phyloP scores from a whole-genome alignment of 768 basidiomycete genomes.

The Trametopsis cervina region DNA sequence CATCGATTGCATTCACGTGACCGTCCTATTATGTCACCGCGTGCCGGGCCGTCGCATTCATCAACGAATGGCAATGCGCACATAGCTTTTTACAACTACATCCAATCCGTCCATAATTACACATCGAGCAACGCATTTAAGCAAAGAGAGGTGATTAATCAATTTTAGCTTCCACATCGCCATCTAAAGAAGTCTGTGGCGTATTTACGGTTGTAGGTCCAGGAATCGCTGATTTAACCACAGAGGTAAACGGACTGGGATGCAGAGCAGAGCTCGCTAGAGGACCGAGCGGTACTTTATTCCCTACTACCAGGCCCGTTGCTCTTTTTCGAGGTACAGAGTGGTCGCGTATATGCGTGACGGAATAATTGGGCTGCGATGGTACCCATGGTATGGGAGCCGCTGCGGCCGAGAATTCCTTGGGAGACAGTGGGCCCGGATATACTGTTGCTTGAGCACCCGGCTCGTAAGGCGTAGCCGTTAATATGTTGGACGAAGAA shows the following conservation, averaged over 20 bases:
- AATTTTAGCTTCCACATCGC: not conserved
- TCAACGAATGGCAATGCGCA: not conserved
- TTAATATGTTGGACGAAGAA: not conserved
- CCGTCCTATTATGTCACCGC: not conserved
- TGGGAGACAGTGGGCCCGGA: no score
- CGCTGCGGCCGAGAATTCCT: no score
- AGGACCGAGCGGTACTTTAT: conserved; percentile 18
- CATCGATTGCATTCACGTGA: conserved; percentile 13
- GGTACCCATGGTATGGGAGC: no score
- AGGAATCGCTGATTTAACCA: no score
- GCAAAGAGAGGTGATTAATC: not conserved
- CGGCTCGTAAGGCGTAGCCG: no score
- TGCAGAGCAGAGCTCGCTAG: conserved; percentile 17
- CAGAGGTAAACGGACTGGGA: not conserved
- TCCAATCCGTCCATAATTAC: not conserved
- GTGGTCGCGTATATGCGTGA: no score
- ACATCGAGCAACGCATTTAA: not conserved
- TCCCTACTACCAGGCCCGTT: conserved; percentile 12
- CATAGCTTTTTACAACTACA: not conserved
- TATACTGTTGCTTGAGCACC: no score
- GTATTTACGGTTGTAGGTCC: not conserved
- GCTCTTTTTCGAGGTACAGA: no score
- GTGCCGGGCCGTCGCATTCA: not conserved
- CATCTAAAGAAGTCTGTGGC: not conserved
- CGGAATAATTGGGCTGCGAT: no score